Conservation (phyloP, 2,329 filamentous ascomycete genomes). For the Teratosphaeriaceae sp. region DNA sequence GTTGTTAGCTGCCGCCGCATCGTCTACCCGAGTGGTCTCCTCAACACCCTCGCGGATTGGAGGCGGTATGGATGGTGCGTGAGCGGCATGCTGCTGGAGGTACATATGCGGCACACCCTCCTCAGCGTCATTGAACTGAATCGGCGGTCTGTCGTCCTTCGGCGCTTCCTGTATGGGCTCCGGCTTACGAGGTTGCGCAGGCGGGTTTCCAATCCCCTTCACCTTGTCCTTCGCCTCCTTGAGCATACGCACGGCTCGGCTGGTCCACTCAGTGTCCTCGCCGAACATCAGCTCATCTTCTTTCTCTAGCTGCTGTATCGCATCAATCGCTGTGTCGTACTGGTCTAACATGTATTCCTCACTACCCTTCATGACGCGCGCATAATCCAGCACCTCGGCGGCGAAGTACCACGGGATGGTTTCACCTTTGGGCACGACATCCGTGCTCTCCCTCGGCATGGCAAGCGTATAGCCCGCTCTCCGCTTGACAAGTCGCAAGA, state of each 20-base stretch:
- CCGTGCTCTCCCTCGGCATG: slow-evolving; percentile 73
- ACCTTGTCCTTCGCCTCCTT: slow-evolving; percentile 69
- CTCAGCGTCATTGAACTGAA: slow-evolving; percentile 40
- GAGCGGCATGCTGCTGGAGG: slow-evolving; percentile 18
- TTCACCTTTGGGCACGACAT: slow-evolving; percentile 60
- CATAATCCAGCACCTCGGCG: slow-evolving; percentile 90
- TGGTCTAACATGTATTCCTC: slow-evolving; percentile 79
- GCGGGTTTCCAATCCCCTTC: slow-evolving; percentile 59
- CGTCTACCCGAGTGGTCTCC: background rate
- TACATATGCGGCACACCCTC: slow-evolving; percentile 48
- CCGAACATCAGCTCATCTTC: slow-evolving; percentile 90
- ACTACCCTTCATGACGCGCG: slow-evolving; percentile 89
- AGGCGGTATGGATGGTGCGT: slow-evolving; percentile 9
- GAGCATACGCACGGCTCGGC: slow-evolving; percentile 71
- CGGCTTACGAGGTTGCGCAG: slow-evolving; percentile 46
- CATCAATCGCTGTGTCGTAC: slow-evolving; percentile 70
- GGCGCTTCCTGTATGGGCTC: slow-evolving; percentile 33
- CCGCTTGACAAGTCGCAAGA: slow-evolving; percentile 78
- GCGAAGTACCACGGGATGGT: slow-evolving; percentile 94
- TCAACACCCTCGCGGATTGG: slow-evolving; percentile 23
- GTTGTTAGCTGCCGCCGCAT: slow-evolving; percentile 2
- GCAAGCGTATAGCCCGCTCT: slow-evolving; percentile 77
- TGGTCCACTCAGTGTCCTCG: slow-evolving; percentile 88
- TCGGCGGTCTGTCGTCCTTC: slow-evolving; percentile 33
- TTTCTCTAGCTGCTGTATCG: slow-evolving; percentile 67